These are phyloP conservation scores for Aspergillus alliaceus DNA, from an alignment of 2,329 filamentous ascomycete species.

Conservation along the genomic window DNA sequence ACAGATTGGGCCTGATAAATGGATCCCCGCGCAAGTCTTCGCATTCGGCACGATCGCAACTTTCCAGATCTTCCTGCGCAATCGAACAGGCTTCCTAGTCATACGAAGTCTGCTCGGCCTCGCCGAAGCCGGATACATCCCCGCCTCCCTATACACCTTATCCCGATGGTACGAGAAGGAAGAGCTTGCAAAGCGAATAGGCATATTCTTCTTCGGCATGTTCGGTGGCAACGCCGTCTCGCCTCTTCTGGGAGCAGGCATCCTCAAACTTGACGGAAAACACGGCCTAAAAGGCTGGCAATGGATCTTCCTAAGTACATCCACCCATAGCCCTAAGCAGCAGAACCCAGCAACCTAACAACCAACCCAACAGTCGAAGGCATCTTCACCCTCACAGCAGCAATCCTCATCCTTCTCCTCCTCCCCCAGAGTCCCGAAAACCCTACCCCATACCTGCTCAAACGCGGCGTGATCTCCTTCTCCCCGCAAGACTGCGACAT, in stretches of 20 bases:
- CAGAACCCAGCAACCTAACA: not conserved
- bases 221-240: constrained; percentile 53
- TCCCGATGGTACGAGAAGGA: constrained; percentile 53
- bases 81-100: constrained; percentile 47
- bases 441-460: not conserved
- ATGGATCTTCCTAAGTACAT: constrained; percentile 51
- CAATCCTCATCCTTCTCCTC: constrained; percentile 42
- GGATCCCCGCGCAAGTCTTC: constrained; percentile 52
- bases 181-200: constrained; percentile 50
- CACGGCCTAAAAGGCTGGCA: constrained; percentile 50
- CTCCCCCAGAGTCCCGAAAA: constrained; percentile 18
- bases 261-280: constrained; percentile 47
- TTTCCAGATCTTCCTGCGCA: constrained; percentile 46
- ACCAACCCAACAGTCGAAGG: constrained; percentile 41
- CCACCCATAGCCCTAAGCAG: too few species aligned
- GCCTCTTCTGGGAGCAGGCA: constrained; percentile 50
- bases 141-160: constrained; percentile 52
- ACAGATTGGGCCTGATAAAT: constrained; percentile 48
- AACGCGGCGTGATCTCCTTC: not conserved
- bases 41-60: constrained; percentile 50
- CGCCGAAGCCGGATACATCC: constrained; percentile 54
- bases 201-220: constrained; percentile 56
- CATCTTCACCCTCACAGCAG: constrained; percentile 44
- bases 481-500: not conserved
- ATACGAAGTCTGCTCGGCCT: constrained; percentile 49